Base-by-base conservation (phyloP, 2,329 filamentous ascomycete species). In the Fusarium tuaranense region DNA sequence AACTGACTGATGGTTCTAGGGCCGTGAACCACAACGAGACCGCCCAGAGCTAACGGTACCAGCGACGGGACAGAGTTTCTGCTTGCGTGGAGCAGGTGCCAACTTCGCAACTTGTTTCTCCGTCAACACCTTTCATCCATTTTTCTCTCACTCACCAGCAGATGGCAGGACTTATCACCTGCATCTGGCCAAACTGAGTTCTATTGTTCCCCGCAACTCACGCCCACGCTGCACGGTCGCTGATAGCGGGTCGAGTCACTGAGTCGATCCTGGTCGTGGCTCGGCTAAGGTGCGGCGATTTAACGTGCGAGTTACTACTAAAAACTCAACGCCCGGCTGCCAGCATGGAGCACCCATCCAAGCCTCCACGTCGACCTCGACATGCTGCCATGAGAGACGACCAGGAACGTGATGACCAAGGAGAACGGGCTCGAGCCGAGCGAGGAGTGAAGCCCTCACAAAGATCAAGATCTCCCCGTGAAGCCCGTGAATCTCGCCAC, bases 311-410 rank as follows among this genome's bases (percentile, higher is more conserved):
- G 76, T 78, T 79, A 64, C 70, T 70, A 59, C 83, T 84, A 83
- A 84, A 83, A 84, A 83, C 81, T 84, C 80, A 78, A 81, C 79
- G 74, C 77, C 67, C 74, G 72, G 75, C 75, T 77, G 74, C 78
- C 69, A 71, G 77, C 71, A 79, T 79, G 79, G 71, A 78, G 76
- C 76, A 77, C 72, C 73, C 76, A 78, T 71, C 79, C 76, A 78
- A 78, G 77, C 76, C 79, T 82, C 78, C 78, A 77, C 80, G 77
- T 81, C 80, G 78, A 76, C 78, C 77, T 80, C 80, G 78, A 81
- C 75, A 84, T 84, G 82, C 80, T 82, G 82, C 82, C 80, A 85
- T 85, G 83, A 84, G 73, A 79, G 81, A 84, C 80, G 79, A 78
- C 68, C 78, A 80, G 77, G 79, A 80, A 81, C 78, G 76, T 76